These are phyloP conservation scores for Komagataea norvegica DNA, from an alignment of 1,139 yeast genomes.

Conservation along the genomic window DNA sequence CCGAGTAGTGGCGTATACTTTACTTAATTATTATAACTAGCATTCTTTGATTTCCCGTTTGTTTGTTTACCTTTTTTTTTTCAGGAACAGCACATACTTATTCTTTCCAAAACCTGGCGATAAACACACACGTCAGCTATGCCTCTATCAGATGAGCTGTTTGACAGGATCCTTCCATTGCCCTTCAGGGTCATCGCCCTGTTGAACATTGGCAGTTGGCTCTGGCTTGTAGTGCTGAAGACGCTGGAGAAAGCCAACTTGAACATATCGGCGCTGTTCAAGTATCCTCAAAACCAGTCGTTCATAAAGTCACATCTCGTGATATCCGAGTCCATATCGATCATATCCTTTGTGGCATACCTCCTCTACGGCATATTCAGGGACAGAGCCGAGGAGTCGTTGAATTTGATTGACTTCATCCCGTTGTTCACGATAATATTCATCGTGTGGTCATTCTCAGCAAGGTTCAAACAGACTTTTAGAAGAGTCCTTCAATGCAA, in stretches of 20 bases:
- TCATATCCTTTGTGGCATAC: slow-evolving; percentile 9
- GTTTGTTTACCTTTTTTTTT: slow-evolving; percentile 1
- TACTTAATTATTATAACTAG: not conserved
- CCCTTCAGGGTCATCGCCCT: slow-evolving; percentile 20
- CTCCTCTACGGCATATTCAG: slow-evolving; percentile 10
- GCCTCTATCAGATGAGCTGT: slow-evolving; percentile 6
- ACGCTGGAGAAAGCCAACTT: slow-evolving; percentile 7
- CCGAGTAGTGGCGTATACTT: not conserved
- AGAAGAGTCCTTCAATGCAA: slow-evolving; percentile 52
- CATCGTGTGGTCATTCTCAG: slow-evolving; percentile 31
- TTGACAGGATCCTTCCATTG: slow-evolving; percentile 20
- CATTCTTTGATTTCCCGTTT: not conserved
- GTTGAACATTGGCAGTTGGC: slow-evolving; percentile 19
- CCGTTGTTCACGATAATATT: slow-evolving; percentile 33
- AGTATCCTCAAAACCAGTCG: slow-evolving; percentile 9
- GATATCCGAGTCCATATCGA: slow-evolving; percentile 10
- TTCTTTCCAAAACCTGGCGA: too few species aligned
- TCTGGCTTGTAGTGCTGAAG: slow-evolving; percentile 15
- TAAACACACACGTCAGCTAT: not conserved
- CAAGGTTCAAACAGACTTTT: slow-evolving; percentile 43
- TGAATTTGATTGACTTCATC: slow-evolving; percentile 23
- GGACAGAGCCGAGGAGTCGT: slow-evolving; percentile 4
- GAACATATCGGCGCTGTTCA: slow-evolving; percentile 13
- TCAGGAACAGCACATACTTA: too few species aligned
- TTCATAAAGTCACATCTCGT: slow-evolving; percentile 3